These are phyloP conservation scores for Ogataea chonburiensis DNA, from an alignment of 805 yeast genomes.

Conservation along the genomic window DNA sequence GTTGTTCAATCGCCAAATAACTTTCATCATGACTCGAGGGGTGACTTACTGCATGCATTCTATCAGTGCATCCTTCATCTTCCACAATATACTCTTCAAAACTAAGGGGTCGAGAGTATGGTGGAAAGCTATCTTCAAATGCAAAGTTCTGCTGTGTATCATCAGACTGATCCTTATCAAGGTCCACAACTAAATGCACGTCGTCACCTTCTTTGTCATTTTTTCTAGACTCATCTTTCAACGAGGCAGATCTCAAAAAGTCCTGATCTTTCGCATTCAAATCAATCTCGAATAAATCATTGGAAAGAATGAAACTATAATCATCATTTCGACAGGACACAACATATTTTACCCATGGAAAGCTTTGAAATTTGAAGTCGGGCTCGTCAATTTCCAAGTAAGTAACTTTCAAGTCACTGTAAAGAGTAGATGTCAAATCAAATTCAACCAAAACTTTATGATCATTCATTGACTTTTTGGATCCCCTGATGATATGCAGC, in stretches of 20 bases:
- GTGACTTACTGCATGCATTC: too few relatives aligned
- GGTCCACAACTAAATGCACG: too few relatives aligned
- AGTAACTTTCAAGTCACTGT: constrained; percentile 65
- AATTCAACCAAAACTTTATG: constrained; percentile 37
- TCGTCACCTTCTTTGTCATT: too few relatives aligned
- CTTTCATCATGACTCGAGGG: too few relatives aligned
- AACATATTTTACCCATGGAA: constrained; percentile 76
- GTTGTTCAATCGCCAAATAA: too few relatives aligned
- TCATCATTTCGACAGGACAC: constrained; percentile 36
- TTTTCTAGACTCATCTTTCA: too few relatives aligned
- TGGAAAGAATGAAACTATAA: constrained; percentile 29
- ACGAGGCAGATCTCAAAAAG: too few relatives aligned
- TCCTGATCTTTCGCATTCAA: constrained; percentile 9
- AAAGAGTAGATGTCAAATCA: constrained; percentile 61
- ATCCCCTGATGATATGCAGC: constrained; percentile 36
- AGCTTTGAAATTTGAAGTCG: constrained; percentile 53
- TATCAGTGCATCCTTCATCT: constrained; percentile 11
- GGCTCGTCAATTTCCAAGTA: constrained; percentile 67
- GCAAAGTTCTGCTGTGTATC: background rate
- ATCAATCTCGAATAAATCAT: constrained; percentile 23
- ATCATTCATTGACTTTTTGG: constrained; percentile 1
- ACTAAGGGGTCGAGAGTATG: background rate
- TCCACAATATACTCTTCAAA: constrained; percentile 23
- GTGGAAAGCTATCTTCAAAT: background rate
- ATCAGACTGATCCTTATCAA: too few relatives aligned